These are phyloP conservation scores for Dactylis glomerata DNA, from an alignment of 176 grass and related monocot species.

Conservation along the genomic window DNA sequence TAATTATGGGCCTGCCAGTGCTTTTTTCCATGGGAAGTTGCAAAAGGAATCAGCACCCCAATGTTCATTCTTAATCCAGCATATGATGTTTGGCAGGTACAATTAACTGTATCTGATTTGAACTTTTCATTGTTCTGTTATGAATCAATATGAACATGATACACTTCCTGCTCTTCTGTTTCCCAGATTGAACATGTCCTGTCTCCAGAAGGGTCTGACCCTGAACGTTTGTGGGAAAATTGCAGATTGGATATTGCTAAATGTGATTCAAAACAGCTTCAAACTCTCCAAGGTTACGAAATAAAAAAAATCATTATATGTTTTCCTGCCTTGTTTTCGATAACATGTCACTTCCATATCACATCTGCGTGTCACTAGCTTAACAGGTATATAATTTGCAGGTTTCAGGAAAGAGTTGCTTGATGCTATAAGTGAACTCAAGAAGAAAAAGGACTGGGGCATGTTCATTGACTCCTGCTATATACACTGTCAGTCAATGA, in stretches of 20 bases:
- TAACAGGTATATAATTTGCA: conserved; percentile 18
- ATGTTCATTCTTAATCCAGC: conserved; percentile 90
- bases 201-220: conserved; percentile 59
- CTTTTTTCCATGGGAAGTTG: conserved; percentile 74
- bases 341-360: background rate
- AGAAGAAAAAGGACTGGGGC: conserved; percentile 59
- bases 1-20: conserved; percentile 31
- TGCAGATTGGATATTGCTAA: conserved; percentile 72
- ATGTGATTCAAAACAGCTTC: conserved; percentile 59
- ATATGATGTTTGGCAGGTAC: conserved; percentile 91
- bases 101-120: background rate
- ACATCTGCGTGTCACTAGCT: background rate
- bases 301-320: conserved; percentile 6
- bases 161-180: background rate
- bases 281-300: conserved; percentile 58
- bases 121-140: conserved; percentile 15
- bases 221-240: conserved; percentile 53
- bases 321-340: background rate
- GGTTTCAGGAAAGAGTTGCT: conserved; percentile 68
- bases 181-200: conserved; percentile 76
- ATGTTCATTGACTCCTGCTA: conserved; percentile 84
- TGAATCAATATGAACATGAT: background rate
- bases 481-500: conserved; percentile 69
- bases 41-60: conserved; percentile 65
- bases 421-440: conserved; percentile 50